These are phyloP conservation scores for Neobulgaria alba DNA, from an alignment of 2,329 filamentous ascomycete species.

Conservation along the genomic window DNA sequence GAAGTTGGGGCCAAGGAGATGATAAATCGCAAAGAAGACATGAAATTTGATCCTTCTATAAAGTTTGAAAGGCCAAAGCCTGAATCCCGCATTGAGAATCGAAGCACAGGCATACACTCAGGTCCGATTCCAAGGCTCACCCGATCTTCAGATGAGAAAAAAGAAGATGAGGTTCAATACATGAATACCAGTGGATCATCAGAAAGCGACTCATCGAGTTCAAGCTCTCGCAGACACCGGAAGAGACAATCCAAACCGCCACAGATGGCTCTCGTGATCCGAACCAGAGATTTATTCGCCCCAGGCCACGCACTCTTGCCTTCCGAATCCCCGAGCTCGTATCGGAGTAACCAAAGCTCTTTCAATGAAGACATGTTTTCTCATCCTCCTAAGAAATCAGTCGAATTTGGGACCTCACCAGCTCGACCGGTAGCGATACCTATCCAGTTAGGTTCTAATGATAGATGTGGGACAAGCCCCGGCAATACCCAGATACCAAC, in stretches of 20 bases:
- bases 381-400: conserved; percentile 12
- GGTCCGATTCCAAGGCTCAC: conserved; percentile 9
- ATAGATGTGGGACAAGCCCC: no score
- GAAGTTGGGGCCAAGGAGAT: conserved; percentile 21
- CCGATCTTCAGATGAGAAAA: conserved; percentile 12
- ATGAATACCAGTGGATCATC: conserved; percentile 17
- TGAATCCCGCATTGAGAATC: conserved; percentile 3
- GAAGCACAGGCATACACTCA: neutral
- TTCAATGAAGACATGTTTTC: conserved; percentile 16
- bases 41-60: conserved; percentile 26
- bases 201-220: conserved; percentile 14
- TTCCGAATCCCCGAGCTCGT: conserved; percentile 15
- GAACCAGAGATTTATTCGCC: conserved; percentile 18
- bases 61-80: conserved; percentile 22
- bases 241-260: conserved; percentile 5
- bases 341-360: conserved; percentile 13
- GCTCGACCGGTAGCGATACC: conserved; percentile 14
- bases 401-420: conserved; percentile 9
- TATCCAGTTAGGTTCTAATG: conserved; percentile 14
- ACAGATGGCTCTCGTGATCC: conserved; percentile 15
- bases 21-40: conserved; percentile 24
- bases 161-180: conserved; percentile 10
- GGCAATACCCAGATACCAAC: conserved; percentile 10
- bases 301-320: conserved; percentile 13
- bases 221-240: neutral